Conservation (phyloP, 306 rosid genomes). For the Citrullus amarus region DNA sequence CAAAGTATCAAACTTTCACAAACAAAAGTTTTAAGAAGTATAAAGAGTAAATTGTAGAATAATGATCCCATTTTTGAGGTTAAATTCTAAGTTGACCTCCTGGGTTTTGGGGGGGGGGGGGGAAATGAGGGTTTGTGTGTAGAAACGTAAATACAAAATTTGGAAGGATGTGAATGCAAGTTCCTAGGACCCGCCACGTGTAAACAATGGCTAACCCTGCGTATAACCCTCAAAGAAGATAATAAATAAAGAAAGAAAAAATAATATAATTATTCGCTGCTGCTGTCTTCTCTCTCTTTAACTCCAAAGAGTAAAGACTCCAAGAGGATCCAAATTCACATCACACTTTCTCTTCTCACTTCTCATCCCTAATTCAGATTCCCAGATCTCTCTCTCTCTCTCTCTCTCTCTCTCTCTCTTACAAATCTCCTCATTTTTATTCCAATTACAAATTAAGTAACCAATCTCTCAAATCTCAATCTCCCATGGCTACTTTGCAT, state of each 20-base stretch:
- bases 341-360: neutral
- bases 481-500: constrained; percentile 48
- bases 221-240: neutral
- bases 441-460: neutral
- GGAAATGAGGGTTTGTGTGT: neutral
- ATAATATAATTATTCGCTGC: neutral
- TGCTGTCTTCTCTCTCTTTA: neutral
- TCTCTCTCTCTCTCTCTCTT: constrained; percentile 32
- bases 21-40: no score
- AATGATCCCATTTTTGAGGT: no score
- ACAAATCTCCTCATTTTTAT: neutral
- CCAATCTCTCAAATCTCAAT: neutral
- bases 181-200: constrained; percentile 21
- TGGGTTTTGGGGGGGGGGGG: no score
- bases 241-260: neutral
- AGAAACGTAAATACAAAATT: neutral
- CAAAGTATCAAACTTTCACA: no score
- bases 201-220: neutral
- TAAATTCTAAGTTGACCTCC: no score
- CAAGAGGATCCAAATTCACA: neutral
- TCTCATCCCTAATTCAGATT: constrained; percentile 12
- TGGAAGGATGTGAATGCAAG: constrained; percentile 7
- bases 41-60: no score
- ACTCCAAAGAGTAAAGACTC: constrained; percentile 15
- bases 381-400: constrained; percentile 47